Conservation (phyloP, 176 grass and related monocot genomes). For the Olyra latifolia region DNA sequence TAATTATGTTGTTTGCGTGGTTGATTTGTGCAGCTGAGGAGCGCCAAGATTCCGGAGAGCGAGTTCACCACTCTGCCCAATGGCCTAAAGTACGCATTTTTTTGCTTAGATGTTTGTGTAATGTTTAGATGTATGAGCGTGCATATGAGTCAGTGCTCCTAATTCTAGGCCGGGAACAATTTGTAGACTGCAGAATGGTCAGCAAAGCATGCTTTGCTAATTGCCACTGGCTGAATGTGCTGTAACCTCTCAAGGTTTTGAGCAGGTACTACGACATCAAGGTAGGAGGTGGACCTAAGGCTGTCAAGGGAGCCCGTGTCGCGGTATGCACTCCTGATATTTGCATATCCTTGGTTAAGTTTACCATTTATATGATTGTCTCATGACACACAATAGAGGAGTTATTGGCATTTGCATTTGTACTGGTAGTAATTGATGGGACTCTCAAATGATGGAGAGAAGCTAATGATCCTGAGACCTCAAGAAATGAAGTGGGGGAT, state of each 20-base stretch:
- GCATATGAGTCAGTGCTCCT: neutral
- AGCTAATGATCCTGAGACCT: neutral
- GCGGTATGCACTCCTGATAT: constrained; percentile 56
- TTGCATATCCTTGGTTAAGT: neutral
- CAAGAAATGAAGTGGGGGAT: neutral
- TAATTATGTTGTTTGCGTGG: constrained; percentile 7
- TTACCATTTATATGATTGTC: neutral
- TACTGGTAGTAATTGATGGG: neutral
- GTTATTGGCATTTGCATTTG: constrained; percentile 11
- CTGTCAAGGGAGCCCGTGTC: constrained; percentile 88
- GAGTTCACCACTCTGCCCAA: constrained; percentile 78
- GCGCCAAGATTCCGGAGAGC: constrained; percentile 82
- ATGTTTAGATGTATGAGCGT: neutral
- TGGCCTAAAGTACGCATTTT: constrained; percentile 78
- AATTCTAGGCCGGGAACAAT: neutral
- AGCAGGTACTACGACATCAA: constrained; percentile 91
- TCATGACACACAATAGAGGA: neutral
- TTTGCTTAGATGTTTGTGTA: neutral
- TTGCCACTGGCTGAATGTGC: neutral
- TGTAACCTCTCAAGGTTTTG: constrained; percentile 28
- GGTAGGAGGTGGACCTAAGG: constrained; percentile 75
- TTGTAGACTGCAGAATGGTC: neutral
- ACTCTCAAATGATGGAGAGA: neutral
- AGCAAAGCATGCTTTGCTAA: constrained; percentile 14
- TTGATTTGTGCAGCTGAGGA: constrained; percentile 62